Conservation (phyloP, 164 flowering plant species). For the Liquidambar formosana region DNA sequence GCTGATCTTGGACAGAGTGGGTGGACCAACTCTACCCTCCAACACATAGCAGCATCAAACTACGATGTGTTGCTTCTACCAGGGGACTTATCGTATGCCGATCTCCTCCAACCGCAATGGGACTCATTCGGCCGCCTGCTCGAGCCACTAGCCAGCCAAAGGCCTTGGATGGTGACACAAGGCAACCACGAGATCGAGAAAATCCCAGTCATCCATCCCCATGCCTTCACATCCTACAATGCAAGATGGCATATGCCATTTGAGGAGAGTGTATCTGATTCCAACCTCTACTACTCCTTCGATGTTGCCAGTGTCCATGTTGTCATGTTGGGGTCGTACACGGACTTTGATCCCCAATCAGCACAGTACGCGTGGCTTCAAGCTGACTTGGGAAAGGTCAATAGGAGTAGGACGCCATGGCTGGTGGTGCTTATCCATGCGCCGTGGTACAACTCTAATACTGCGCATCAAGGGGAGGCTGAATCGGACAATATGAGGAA, state of each 20-base stretch:
- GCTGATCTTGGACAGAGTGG: slow-evolving; percentile 90
- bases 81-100: slow-evolving; percentile 86
- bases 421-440: slow-evolving; percentile 62
- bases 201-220: slow-evolving; percentile 36
- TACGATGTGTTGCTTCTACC: slow-evolving; percentile 75
- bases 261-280: slow-evolving; percentile 59
- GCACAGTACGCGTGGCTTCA: slow-evolving; percentile 68
- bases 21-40: slow-evolving; percentile 75
- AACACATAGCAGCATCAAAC: slow-evolving; percentile 52
- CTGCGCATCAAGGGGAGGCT: slow-evolving; percentile 69
- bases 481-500: slow-evolving; percentile 58
- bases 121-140: slow-evolving; percentile 80
- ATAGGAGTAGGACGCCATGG: slow-evolving; percentile 71
- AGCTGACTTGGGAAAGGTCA: slow-evolving; percentile 58
- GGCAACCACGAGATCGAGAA: slow-evolving; percentile 88
- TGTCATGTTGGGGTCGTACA: slow-evolving; percentile 80
- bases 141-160: slow-evolving; percentile 72
- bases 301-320: slow-evolving; percentile 68
- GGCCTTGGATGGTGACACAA: slow-evolving; percentile 93
- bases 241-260: slow-evolving; percentile 86
- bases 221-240: slow-evolving; percentile 65
- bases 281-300: slow-evolving; percentile 92
- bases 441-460: slow-evolving; percentile 83
- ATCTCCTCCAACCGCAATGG: slow-evolving; percentile 55
- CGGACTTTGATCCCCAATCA: slow-evolving; percentile 54